Evolutionary conservation across 257 asterid genomes (phyloP).

Genomic region (Pogostemon cablin): DNA sequence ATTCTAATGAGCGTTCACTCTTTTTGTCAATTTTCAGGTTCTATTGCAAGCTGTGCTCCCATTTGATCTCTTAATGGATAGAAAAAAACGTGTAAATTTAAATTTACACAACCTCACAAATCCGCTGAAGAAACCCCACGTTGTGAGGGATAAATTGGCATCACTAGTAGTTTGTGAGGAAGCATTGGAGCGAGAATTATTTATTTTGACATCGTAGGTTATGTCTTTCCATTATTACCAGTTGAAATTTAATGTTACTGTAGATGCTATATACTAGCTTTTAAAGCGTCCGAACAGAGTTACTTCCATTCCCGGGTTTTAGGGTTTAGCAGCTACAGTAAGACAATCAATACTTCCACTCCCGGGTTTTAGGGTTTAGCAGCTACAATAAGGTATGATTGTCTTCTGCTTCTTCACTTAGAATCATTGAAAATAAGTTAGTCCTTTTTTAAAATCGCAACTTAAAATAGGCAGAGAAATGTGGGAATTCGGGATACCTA

Average conservation of each 20-base stretch:
- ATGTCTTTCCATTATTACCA: constrained; percentile 27
- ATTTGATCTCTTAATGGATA: constrained; percentile 74
- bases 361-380: constrained; percentile 99
- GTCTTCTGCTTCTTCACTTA: constrained; percentile 15
- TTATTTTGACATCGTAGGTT: constrained; percentile 92
- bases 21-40: constrained; percentile 54
- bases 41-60: constrained; percentile 94
- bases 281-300: constrained; percentile 41
- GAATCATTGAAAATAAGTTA: not conserved
- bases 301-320: no score
- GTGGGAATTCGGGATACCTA: not conserved
- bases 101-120: constrained; percentile 59
- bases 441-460: constrained; percentile 23
- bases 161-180: constrained; percentile 94
- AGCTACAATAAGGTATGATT: constrained; percentile 78
- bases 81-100: constrained; percentile 65
- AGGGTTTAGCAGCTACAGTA: no score
- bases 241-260: constrained; percentile 19
- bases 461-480: constrained; percentile 29
- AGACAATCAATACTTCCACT: no score
- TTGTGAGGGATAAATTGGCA: constrained; percentile 86
- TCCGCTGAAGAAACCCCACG: constrained; percentile 56
- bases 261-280: no score
- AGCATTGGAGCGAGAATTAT: constrained; percentile 88
- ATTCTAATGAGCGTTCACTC: constrained; percentile 20